Evolutionary conservation across 306 rosid genomes (phyloP).

Genomic region (Prunus dulcis): DNA sequence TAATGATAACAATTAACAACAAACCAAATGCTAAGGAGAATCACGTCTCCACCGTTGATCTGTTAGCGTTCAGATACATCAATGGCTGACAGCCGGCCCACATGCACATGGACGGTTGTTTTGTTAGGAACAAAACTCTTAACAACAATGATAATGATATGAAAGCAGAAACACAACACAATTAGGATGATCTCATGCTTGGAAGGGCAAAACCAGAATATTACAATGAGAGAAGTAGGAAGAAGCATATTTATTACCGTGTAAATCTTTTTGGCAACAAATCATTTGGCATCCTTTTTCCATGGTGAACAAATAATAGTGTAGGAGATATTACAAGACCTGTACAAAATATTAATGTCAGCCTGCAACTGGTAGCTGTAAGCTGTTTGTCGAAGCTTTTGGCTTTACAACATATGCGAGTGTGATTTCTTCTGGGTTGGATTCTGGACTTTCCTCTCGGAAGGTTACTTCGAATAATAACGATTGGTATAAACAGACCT

Average conservation of each 20-base stretch:
- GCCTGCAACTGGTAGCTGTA: conserved; percentile 43
- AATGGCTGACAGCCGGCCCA: background rate
- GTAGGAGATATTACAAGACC: conserved; percentile 19
- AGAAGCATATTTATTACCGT: too few species aligned
- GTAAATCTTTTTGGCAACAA: background rate
- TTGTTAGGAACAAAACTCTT: background rate
- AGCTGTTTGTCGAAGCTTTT: conserved; percentile 50
- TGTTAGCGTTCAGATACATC: background rate
- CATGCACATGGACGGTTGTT: background rate
- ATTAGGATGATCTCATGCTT: background rate
- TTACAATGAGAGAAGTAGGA: too few species aligned
- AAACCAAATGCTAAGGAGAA: background rate
- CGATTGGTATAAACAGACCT: conserved; percentile 78
- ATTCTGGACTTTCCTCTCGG: conserved; percentile 43
- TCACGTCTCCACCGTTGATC: background rate
- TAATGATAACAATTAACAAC: conserved; percentile 8
- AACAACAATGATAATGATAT: background rate
- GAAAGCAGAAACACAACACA: background rate
- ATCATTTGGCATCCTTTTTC: conserved; percentile 18
- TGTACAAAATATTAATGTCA: conserved; percentile 35
- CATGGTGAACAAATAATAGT: conserved; percentile 4
- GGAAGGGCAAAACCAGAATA: background rate
- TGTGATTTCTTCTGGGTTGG: conserved; percentile 49
- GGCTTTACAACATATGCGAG: conserved; percentile 66
- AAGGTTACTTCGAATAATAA: conserved; percentile 71